Evolutionary conservation across 148 eudicot genomes (phyloP).

Genomic region (Heliamphora exappendiculata): DNA sequence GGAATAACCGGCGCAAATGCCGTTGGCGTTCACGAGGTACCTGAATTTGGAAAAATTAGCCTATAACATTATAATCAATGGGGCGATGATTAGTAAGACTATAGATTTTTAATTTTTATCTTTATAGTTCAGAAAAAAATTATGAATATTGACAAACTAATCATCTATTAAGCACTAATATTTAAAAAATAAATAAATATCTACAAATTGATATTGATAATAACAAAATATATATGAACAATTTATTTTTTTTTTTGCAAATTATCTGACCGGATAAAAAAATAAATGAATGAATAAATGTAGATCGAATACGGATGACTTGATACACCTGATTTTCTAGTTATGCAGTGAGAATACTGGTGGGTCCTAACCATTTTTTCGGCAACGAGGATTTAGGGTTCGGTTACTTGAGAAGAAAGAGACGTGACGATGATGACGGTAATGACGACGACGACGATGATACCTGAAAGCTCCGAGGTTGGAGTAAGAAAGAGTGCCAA

Average conservation of each 20-base stretch:
- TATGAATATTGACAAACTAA: too few relatives aligned
- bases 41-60: slow-evolving; percentile 18
- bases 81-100: too few relatives aligned
- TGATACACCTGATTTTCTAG: neutral
- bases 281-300: too few relatives aligned
- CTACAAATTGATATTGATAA: too few relatives aligned
- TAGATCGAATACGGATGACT: neutral
- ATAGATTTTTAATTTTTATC: too few relatives aligned
- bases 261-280: too few relatives aligned
- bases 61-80: neutral
- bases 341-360: neutral
- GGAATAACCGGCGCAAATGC: slow-evolving; percentile 89
- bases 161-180: too few relatives aligned
- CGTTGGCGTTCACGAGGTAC: slow-evolving; percentile 90
- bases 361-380: neutral
- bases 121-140: too few relatives aligned
- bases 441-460: neutral
- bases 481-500: slow-evolving; percentile 71
- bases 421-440: neutral
- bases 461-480: slow-evolving; percentile 85
- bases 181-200: too few relatives aligned
- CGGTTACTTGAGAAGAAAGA: neutral
- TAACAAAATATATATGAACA: too few relatives aligned
- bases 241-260: too few relatives aligned
- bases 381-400: neutral